phyloP scores from a whole-genome alignment of 352 stramenopile genomes.

The Phytophthora hibernalis region DNA sequence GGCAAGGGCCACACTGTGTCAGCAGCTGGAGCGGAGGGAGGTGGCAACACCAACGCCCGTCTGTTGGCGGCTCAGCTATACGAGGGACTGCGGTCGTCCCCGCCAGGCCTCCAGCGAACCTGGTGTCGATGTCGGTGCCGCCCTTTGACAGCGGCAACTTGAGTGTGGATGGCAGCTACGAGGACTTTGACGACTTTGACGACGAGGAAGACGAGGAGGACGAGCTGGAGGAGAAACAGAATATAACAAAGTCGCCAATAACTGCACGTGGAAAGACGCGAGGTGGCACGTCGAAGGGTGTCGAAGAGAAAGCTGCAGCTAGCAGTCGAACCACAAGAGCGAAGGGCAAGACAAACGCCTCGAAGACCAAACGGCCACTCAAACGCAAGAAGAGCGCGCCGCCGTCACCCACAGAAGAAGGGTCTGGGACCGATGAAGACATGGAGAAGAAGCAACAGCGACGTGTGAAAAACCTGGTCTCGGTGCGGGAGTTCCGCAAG shows the following conservation, averaged over 20 bases:
- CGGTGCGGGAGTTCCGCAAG: conserved; percentile 80
- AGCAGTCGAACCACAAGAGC: conserved; percentile 13
- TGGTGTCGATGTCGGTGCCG: conserved; percentile 15
- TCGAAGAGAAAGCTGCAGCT: conserved; percentile 11
- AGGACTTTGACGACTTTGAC: conserved; percentile 21
- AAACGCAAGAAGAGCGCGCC: conserved; percentile 38
- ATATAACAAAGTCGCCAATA: conserved; percentile 1
- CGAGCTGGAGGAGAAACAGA: conserved; percentile 10
- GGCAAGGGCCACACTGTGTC: conserved; percentile 1
- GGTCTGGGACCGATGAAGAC: conserved; percentile 39
- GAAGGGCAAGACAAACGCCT: conserved; percentile 13
- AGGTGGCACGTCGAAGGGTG: conserved; percentile 2
- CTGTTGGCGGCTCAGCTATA: conserved; percentile 35
- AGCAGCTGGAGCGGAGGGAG: neutral
- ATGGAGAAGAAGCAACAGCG: conserved; percentile 66
- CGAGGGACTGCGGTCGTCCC: conserved; percentile 22
- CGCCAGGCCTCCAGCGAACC: conserved; percentile 5
- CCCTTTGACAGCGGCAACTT: conserved; percentile 14
- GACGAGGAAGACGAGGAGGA: conserved; percentile 14
- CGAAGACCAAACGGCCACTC: conserved; percentile 31
- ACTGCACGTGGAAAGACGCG: neutral
- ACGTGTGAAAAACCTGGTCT: conserved; percentile 79
- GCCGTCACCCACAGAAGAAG: conserved; percentile 16
- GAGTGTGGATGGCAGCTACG: conserved; percentile 33
- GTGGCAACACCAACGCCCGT: conserved; percentile 3